These are phyloP conservation scores for Crithidia sp. DNA, from an alignment of 208 protist species.

Conservation along the genomic window DNA sequence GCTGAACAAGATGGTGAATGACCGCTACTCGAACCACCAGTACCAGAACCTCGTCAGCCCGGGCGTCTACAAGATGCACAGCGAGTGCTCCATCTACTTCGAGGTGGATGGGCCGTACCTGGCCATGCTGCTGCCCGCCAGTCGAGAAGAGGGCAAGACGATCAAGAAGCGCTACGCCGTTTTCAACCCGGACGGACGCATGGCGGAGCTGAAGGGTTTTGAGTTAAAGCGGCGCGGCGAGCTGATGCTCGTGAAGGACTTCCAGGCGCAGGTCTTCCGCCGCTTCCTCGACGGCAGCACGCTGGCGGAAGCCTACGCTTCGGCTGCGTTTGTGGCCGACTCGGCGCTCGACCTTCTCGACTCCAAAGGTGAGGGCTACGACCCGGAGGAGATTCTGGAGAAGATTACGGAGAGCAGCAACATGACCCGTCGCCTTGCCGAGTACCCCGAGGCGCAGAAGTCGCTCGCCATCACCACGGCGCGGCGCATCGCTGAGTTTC, in stretches of 20 bases:
- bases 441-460: constrained; percentile 98
- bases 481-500: constrained; percentile 97
- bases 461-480: constrained; percentile 98
- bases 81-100: constrained; percentile 99
- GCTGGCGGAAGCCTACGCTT: constrained; percentile 96
- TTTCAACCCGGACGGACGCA: constrained; percentile 96
- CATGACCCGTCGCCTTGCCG: constrained; percentile 95
- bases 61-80: constrained; percentile 75
- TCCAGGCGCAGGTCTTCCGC: constrained; percentile 97
- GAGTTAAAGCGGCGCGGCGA: constrained; percentile 99
- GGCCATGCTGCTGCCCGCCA: constrained; percentile 99
- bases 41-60: constrained; percentile 94
- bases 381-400: constrained; percentile 96
- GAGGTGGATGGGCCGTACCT: constrained; percentile 99
- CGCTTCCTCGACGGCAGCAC: constrained; percentile 96
- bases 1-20: constrained; percentile 98
- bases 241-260: constrained; percentile 99
- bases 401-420: constrained; percentile 98
- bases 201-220: constrained; percentile 99
- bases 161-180: constrained; percentile 99
- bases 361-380: constrained; percentile 88
- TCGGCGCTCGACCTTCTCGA: constrained; percentile 97
- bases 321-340: constrained; percentile 96
- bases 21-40: constrained; percentile 99
- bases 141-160: constrained; percentile 98